Conservation (phyloP, 441 rosid species). For the Pelargonium cotyledonis region DNA sequence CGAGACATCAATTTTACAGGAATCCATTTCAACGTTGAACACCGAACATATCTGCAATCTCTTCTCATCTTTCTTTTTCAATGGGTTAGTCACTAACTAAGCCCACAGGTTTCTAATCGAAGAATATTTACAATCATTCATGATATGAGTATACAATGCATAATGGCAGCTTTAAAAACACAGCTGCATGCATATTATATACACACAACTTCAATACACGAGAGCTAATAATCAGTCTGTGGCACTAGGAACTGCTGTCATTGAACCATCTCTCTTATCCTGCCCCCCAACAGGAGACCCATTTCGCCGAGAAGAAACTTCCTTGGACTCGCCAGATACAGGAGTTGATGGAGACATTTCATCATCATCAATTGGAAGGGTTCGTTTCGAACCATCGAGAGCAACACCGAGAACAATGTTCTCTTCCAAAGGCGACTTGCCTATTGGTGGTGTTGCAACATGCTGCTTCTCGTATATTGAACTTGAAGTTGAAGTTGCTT, state of each 20-base stretch:
- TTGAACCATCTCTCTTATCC: conserved; percentile 18
- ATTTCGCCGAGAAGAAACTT: conserved; percentile 19
- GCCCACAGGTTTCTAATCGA: not conserved
- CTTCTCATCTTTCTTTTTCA: not conserved
- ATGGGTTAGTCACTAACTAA: not conserved
- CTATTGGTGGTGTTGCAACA: not conserved
- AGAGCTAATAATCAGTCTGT: not conserved
- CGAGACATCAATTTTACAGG: too few relatives aligned
- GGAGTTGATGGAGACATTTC: not conserved
- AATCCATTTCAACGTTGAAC: not conserved
- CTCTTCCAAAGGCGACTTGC: conserved; percentile 18
- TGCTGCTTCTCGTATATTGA: conserved; percentile 1
- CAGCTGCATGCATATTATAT: conserved; percentile 18
- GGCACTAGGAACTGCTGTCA: conserved; percentile 10
- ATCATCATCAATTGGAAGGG: conserved; percentile 18
- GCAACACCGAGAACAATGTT: conserved; percentile 21
- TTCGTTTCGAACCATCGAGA: conserved; percentile 19
- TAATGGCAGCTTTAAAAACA: conserved; percentile 15
- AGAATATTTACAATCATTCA: not conserved
- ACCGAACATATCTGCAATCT: not conserved
- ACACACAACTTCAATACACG: not conserved
- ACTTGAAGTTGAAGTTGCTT: conserved; percentile 2
- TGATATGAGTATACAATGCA: conserved; percentile 4
- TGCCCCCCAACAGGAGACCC: conserved; percentile 11
- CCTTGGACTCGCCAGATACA: conserved; percentile 7